Base-by-base conservation (phyloP, 176 grass and related monocot genomes). In the Miscanthus lutarioriparius region DNA sequence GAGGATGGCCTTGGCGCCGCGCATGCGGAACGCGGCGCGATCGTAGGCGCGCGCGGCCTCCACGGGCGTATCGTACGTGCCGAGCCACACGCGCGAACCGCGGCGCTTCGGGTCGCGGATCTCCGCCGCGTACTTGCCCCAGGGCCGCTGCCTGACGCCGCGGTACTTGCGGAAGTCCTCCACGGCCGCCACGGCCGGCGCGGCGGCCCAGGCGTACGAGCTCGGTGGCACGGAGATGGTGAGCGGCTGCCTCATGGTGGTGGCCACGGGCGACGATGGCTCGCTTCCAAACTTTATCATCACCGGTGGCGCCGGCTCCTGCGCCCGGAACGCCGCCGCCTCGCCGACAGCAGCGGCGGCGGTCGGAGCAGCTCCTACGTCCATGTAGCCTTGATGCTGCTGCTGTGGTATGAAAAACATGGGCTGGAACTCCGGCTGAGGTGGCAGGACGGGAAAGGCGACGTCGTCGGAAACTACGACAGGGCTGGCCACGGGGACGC, bases 71-170 rank as follows among this genome's bases (percentile, higher is more conserved):
- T 93, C 94, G 67, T 90, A 96, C 5, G 94, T 96, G 30, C 94
- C 94, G 11, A 96, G 94, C 94, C 94, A 96, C 67, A 89, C 94
- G 75, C 94, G 90, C 69, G 94, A 91, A 19, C 94, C 94, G 1
- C 91, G 90, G 0, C 82, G 84, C 65, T 91, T 92, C 0, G 91
- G 89, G 47, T 98, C 95, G 25, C 95, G 91, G 88, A 98, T 98
- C 96, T 98, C 96, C 16, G 96, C 89, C 33, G 33, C 33, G 33
- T 35, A 35, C 33, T 35, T 35, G 2, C 33, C 33, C 33, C 33
- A 35, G 33, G 33, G 33, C 3, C 33, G 33, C 33, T 35, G 33
- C 33, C 33, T 3, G 33, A 35, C 33, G 33, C 33, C 93, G 17
- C 90, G 92, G 81, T 94, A 92, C 84, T 92, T 94, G 70, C 78